These are phyloP conservation scores for Edaphochlamys debaryana DNA, from an alignment of 139 green algal species.

Conservation along the genomic window DNA sequence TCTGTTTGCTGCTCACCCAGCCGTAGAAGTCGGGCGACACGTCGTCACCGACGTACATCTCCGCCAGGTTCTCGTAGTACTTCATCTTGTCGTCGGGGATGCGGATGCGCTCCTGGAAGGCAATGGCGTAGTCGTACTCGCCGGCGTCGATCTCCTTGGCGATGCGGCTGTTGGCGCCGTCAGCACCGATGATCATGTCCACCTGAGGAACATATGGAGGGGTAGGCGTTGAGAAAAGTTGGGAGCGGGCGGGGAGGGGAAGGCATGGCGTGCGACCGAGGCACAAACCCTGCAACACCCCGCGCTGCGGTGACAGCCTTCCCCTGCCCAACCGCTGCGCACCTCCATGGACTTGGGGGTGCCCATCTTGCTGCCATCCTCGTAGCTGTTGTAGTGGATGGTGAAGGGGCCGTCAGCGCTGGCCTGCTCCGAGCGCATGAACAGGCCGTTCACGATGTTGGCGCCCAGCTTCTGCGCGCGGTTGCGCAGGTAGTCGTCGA, in stretches of 20 bases:
- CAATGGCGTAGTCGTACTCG: constrained; percentile 99
- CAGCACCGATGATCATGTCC: constrained; percentile 96
- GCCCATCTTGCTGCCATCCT: constrained; percentile 88
- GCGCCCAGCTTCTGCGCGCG: constrained; percentile 88
- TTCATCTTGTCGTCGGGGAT: constrained; percentile 99
- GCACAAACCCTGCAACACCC: background rate
- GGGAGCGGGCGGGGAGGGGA: no score
- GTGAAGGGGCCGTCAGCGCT: constrained; percentile 83
- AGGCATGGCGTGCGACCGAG: no score
- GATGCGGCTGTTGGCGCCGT: constrained; percentile 98
- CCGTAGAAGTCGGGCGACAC: constrained; percentile 99
- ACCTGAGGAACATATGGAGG: constrained; percentile 57
- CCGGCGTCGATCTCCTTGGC: constrained; percentile 98
- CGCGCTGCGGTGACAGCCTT: background rate
- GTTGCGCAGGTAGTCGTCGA: constrained; percentile 97
- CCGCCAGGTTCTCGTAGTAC: constrained; percentile 99
- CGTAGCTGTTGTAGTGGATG: constrained; percentile 95
- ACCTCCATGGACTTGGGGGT: constrained; percentile 81
- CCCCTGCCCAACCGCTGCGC: background rate
- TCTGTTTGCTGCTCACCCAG: no score
- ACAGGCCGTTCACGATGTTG: constrained; percentile 96
- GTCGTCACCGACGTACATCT: constrained; percentile 99
- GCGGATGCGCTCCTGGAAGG: constrained; percentile 97
- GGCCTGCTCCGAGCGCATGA: constrained; percentile 87
- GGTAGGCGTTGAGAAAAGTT: no score